These are phyloP conservation scores for Metschnikowia orientalis DNA, from an alignment of 805 yeast genomes.

Conservation along the genomic window DNA sequence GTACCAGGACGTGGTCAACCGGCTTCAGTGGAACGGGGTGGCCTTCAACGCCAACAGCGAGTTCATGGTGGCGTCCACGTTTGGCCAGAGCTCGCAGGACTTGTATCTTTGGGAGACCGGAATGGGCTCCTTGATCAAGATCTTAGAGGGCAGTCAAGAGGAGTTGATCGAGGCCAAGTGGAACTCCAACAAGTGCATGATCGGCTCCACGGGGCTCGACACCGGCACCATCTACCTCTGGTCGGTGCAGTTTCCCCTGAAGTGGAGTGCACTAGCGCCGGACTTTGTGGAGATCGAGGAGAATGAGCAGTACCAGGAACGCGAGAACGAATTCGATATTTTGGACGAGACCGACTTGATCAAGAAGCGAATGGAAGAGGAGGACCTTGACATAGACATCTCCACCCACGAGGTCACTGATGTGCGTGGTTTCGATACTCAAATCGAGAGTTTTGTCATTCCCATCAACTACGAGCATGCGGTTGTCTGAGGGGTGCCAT, in stretches of 20 bases:
- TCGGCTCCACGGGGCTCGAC: conserved; percentile 83
- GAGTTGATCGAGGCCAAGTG: conserved; percentile 84
- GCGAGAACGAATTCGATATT: conserved; percentile 88
- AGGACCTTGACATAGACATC: conserved; percentile 61
- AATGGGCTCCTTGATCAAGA: conserved; percentile 83
- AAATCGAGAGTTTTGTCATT: conserved; percentile 53
- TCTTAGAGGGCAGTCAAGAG: conserved; percentile 85
- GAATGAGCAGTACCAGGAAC: conserved; percentile 80
- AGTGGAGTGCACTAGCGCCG: conserved; percentile 96
- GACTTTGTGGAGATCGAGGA: conserved; percentile 94
- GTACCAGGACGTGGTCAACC: conserved; percentile 86
- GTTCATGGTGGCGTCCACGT: conserved; percentile 82
- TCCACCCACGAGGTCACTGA: conserved; percentile 57
- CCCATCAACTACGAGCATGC: conserved; percentile 41
- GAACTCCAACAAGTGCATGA: conserved; percentile 70
- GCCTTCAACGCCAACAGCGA: conserved; percentile 71
- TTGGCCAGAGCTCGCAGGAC: conserved; percentile 79
- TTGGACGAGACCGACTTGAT: conserved; percentile 62
- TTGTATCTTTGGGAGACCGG: conserved; percentile 90
- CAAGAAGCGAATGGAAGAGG: conserved; percentile 57
- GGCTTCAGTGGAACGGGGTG: conserved; percentile 83
- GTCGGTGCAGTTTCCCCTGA: conserved; percentile 79
- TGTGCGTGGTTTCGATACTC: conserved; percentile 65
- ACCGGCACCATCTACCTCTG: conserved; percentile 78
- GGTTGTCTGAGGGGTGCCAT: no score